These are phyloP conservation scores for Phytophthora kernoviae DNA, from an alignment of 352 stramenopile genomes.

Conservation along the genomic window DNA sequence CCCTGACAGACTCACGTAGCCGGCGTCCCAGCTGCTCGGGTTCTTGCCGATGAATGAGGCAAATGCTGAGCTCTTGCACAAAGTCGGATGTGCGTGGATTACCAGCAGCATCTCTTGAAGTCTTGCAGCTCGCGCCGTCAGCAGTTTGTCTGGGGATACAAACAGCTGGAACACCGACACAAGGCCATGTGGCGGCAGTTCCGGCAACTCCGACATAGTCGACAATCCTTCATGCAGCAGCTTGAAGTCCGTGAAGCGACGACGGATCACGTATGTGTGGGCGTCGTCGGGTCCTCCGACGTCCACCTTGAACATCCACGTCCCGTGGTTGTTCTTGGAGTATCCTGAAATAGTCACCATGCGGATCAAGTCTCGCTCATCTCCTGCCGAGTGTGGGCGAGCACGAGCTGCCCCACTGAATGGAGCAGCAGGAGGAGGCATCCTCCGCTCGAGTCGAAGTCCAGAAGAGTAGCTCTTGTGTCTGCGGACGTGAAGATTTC, in stretches of 20 bases:
- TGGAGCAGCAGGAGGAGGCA: slow-evolving; percentile 17
- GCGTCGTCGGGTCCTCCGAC: slow-evolving; percentile 52
- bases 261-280: slow-evolving; percentile 68
- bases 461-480: slow-evolving; percentile 74
- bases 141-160: slow-evolving; percentile 59
- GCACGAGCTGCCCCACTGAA: slow-evolving; percentile 21
- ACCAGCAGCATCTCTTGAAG: slow-evolving; percentile 65
- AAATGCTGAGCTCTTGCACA: slow-evolving; percentile 49
- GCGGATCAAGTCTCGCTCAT: slow-evolving; percentile 48
- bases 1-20: slow-evolving; percentile 73
- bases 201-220: slow-evolving; percentile 36
- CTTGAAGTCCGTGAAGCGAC: slow-evolving; percentile 81
- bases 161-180: slow-evolving; percentile 74
- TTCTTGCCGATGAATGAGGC: slow-evolving; percentile 74
- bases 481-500: slow-evolving; percentile 30
- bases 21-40: slow-evolving; percentile 61
- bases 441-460: slow-evolving; percentile 53
- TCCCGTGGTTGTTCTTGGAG: slow-evolving; percentile 67
- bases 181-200: slow-evolving; percentile 67
- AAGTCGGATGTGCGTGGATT: slow-evolving; percentile 58
- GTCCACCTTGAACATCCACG: slow-evolving; percentile 82
- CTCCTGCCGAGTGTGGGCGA: slow-evolving; percentile 60
- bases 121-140: slow-evolving; percentile 52
- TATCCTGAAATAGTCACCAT: slow-evolving; percentile 69
- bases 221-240: slow-evolving; percentile 66